Conservation (phyloP, 2,329 filamentous ascomycete species). For the Monosporascus sp. region DNA sequence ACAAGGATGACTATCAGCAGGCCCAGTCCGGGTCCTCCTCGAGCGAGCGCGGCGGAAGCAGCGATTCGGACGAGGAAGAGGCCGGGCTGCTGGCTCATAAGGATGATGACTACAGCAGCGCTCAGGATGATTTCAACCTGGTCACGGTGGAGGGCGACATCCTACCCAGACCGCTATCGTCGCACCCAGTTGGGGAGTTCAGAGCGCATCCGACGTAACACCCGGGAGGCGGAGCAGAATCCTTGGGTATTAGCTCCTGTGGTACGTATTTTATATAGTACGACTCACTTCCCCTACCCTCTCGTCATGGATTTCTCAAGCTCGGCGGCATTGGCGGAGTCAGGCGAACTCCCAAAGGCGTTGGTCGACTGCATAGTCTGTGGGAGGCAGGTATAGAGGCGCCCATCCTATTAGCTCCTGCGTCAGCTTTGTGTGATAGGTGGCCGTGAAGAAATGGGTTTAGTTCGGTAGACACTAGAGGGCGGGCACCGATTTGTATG, state of each 20-base stretch:
- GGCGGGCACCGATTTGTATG: too few relatives aligned
- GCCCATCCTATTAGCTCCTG: background rate
- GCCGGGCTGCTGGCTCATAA: slow-evolving; percentile 40
- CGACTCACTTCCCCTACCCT: background rate
- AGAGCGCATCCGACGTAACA: slow-evolving; percentile 18
- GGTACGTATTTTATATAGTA: background rate
- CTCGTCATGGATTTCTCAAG: background rate
- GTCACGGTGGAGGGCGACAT: slow-evolving; percentile 37
- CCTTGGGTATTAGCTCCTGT: background rate
- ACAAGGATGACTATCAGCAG: slow-evolving; percentile 27
- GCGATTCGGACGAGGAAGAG: slow-evolving; percentile 42
- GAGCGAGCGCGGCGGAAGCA: slow-evolving; percentile 29
- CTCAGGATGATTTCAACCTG: slow-evolving; percentile 26
- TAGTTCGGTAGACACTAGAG: too few relatives aligned
- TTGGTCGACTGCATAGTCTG: background rate
- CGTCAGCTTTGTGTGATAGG: background rate
- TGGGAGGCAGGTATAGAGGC: background rate
- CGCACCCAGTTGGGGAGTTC: slow-evolving; percentile 13
- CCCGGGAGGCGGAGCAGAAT: slow-evolving; percentile 12
- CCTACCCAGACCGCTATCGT: slow-evolving; percentile 29
- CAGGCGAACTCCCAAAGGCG: background rate
- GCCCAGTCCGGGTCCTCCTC: slow-evolving; percentile 26
- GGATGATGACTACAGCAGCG: slow-evolving; percentile 24
- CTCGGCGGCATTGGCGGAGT: background rate
- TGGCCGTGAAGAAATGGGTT: too few relatives aligned